A percentile compares a stretch with the other conserved stretches of the same genome.
phyloP scores from a whole-genome alignment of 2,329 filamentous ascomycete genomes.

The Colletotrichum tropicale region DNA sequence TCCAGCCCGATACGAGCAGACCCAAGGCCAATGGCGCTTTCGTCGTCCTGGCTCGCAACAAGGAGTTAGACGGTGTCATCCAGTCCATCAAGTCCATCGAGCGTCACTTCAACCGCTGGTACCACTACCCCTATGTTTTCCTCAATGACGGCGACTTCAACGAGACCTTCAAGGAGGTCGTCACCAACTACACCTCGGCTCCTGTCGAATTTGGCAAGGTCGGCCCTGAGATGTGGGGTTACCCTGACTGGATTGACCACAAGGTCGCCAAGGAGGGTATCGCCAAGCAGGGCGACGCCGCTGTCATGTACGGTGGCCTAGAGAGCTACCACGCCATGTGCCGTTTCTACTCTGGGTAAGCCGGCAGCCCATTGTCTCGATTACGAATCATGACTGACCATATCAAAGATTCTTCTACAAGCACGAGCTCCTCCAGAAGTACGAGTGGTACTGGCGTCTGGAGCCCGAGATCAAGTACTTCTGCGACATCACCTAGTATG shows the following conservation, averaged over 20 bases:
- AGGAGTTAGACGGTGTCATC: slow-evolving; percentile 93
- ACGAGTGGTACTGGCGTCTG: slow-evolving; percentile 99
- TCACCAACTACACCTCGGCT: slow-evolving; percentile 88
- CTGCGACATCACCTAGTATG: slow-evolving; percentile 97
- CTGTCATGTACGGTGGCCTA: slow-evolving; percentile 99
- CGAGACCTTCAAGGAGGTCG: slow-evolving; percentile 85
- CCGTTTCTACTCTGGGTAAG: slow-evolving; percentile 94
- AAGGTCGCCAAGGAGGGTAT: slow-evolving; percentile 96
- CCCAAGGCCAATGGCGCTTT: slow-evolving; percentile 93
- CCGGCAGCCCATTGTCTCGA: not conserved
- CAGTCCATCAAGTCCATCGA: slow-evolving; percentile 98
- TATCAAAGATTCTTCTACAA: slow-evolving; percentile 86
- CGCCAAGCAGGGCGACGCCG: slow-evolving; percentile 92
- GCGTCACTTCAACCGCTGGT: slow-evolving; percentile 99
- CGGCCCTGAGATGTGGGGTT: slow-evolving; percentile 90
- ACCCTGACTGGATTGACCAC: slow-evolving; percentile 92
- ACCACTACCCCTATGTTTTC: slow-evolving; percentile 97
- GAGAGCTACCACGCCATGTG: slow-evolving; percentile 99
- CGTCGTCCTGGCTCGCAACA: slow-evolving; percentile 93
- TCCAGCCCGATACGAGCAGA: slow-evolving; percentile 77
- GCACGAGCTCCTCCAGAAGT: slow-evolving; percentile 91
- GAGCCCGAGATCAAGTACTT: slow-evolving; percentile 99
- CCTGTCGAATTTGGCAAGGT: slow-evolving; percentile 94
- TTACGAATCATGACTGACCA: slow-evolving; percentile 24
- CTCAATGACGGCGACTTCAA: slow-evolving; percentile 98